Base-by-base conservation (phyloP, 106 monocot genomes). In the Apostasia shenzhenica region DNA sequence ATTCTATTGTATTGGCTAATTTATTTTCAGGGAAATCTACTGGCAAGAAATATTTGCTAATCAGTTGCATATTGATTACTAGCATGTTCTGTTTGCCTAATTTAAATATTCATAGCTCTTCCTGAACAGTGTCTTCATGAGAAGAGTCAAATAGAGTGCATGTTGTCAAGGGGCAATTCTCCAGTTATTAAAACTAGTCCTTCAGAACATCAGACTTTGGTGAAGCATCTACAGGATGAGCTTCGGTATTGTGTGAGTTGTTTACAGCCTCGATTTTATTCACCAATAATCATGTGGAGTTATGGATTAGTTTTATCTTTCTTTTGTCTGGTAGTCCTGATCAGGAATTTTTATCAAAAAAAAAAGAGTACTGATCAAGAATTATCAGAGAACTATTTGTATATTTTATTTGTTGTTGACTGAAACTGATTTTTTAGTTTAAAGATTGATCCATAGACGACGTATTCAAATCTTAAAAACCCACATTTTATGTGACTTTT, bases 151-250 rank as follows among this genome's bases (percentile, higher is more conserved):
- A 2, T 74, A 48, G 84, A 88, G 46, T 73, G 55, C 53, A 71
- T 70, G 8, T 67, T 84, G 12, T 63, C 48, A 61, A 76, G 41
- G 13, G 68, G 4, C 39, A 14, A 51, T 81, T 67, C 67, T 44
- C 50, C 66, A 47, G 49, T 66, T 9, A 41, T 41, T 54, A 72
- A 78, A 70, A 69, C 7, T 75, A 54, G 72, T 73, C 48, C 68
- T 14, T 66, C 74, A 40, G 84, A 88, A 6, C 64, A 61, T 51
- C 64, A 88, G 61, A 81, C 60, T 62, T 70, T 84, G 65, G 82
- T 88, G 59, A 81, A 74, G 63, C 81, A 81, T 78, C 73, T 88
- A 54, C 81, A 81, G 67, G 88, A 84, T 47, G 81, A 88, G 70
- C 72, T 88, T 51, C 77, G 73, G 14, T 73, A 81, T 43, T 81